Evolutionary conservation across 1,284 basidiomycete species (phyloP).

Genomic region (Ceratobasidium papillatum): DNA sequence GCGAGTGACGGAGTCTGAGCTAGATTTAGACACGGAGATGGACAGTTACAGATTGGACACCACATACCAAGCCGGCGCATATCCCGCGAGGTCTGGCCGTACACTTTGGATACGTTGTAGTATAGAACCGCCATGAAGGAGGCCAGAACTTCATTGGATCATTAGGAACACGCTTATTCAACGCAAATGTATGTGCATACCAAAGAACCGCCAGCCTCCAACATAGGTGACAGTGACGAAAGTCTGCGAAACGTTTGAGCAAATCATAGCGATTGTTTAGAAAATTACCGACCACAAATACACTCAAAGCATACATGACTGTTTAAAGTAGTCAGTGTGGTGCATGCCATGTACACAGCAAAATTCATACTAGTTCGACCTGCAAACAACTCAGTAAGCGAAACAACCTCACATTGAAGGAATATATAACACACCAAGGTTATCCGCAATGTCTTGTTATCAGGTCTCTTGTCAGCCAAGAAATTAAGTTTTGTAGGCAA

Average conservation of each 20-base stretch:
- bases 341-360: constrained; percentile 53
- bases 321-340: background rate
- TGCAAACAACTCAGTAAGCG: background rate
- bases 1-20: constrained; percentile 81
- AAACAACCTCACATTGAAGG: background rate
- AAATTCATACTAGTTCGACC: constrained; percentile 69
- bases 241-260: constrained; percentile 59
- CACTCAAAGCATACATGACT: constrained; percentile 39
- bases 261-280: no score
- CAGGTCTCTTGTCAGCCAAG: constrained; percentile 46
- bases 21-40: background rate
- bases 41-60: background rate
- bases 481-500: background rate
- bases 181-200: constrained; percentile 50
- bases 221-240: constrained; percentile 80
- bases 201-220: constrained; percentile 79
- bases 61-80: constrained; percentile 81
- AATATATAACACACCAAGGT: constrained; percentile 61
- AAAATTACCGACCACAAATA: constrained; percentile 15
- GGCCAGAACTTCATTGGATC: constrained; percentile 48
- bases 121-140: constrained; percentile 70
- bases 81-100: constrained; percentile 87
- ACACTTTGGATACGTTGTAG: constrained; percentile 73
- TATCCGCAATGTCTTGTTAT: constrained; percentile 69
- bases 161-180: background rate